Evolutionary conservation across 257 asterid genomes (phyloP), one percentile per base, ranked within the genome.

Genomic region (Solanum chmielewskii): DNA sequence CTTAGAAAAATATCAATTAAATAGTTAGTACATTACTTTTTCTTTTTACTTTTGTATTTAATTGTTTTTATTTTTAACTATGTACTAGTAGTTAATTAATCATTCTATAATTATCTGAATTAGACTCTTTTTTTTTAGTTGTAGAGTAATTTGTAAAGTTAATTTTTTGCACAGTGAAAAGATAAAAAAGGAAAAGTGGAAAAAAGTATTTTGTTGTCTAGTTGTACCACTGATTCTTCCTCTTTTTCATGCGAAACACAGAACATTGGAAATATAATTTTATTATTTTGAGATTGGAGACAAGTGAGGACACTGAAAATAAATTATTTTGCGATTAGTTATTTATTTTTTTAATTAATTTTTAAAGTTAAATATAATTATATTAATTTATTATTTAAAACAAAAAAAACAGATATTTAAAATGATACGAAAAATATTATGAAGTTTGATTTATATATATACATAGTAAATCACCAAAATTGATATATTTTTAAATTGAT

Each of bases 1-100:
- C 99, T 84, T 96, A 33, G 13, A 15, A 70, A 45, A 2, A 75
- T 5, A 20, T 10, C 3, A 75, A 1, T 5, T 39, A 12, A 41
- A 29, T 76, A 41, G 31, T 45, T 44, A 76, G 64, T 78, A 14
- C 41, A 44, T 45, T 27, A 80, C 42, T 45, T 35, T 76, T 7
- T 41, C 7, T 13, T 25, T 27, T 68, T 1, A 6, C 13, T 69
- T 77, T 47, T 45, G 44, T 80, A 27, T 14, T 47, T 77, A 44
- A 11, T 62, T n/a, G 27, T 41, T 21, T 75, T 11, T 31, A 1
- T 37, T 74, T 41, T 27, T 14, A 8, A 27, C 29, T 18, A 16
- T 29, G 84, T 80, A 39, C 84, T 47, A 27, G 33, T 47, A 27
- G 33, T 80, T 80, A 47, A 47, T 47, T 39, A 47, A 21, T 16